A percentile compares a stretch with the other conserved stretches of the same genome.
phyloP scores from a whole-genome alignment of 2,329 filamentous ascomycete species.

The Sporothrix luriei region DNA sequence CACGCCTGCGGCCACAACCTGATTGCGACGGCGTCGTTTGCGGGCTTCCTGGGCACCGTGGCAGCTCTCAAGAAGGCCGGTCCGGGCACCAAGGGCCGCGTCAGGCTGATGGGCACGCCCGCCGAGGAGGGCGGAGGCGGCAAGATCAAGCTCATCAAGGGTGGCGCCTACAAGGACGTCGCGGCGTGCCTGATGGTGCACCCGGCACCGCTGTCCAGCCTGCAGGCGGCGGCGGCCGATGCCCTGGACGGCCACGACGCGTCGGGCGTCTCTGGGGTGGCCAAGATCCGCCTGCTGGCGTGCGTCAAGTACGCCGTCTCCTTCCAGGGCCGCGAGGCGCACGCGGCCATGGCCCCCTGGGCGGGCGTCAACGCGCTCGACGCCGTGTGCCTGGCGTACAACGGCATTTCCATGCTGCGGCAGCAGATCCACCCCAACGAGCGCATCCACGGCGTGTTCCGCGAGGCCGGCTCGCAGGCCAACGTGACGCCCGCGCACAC shows the following conservation, averaged over 20 bases:
- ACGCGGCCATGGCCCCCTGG: constrained; percentile 53
- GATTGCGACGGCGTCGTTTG: constrained; percentile 46
- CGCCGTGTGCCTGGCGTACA: constrained; percentile 47
- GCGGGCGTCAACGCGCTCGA: constrained; percentile 54
- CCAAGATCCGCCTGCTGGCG: constrained; percentile 35
- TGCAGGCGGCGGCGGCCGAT: not conserved
- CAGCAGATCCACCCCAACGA: constrained; percentile 53
- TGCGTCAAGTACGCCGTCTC: constrained; percentile 41
- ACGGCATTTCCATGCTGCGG: constrained; percentile 48
- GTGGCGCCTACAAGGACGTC: constrained; percentile 47
- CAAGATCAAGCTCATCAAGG: constrained; percentile 50
- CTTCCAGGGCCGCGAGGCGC: constrained; percentile 49
- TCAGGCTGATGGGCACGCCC: constrained; percentile 47
- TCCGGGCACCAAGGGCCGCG: constrained; percentile 36
- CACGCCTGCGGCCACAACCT: constrained; percentile 51
- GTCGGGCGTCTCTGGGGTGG: constrained; percentile 32
- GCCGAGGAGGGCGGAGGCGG: constrained; percentile 50
- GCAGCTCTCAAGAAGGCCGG: constrained; percentile 36
- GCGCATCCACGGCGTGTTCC: constrained; percentile 55
- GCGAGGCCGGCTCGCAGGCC: constrained; percentile 44
- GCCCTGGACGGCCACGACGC: constrained; percentile 8
- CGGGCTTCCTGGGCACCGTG: constrained; percentile 44
- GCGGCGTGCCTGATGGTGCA: constrained; percentile 49
- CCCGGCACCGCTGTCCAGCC: constrained; percentile 36
- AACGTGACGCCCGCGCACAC: constrained; percentile 47